Conservation (phyloP, 495 filamentous ascomycete species). For the Cryomyces antarcticus region DNA sequence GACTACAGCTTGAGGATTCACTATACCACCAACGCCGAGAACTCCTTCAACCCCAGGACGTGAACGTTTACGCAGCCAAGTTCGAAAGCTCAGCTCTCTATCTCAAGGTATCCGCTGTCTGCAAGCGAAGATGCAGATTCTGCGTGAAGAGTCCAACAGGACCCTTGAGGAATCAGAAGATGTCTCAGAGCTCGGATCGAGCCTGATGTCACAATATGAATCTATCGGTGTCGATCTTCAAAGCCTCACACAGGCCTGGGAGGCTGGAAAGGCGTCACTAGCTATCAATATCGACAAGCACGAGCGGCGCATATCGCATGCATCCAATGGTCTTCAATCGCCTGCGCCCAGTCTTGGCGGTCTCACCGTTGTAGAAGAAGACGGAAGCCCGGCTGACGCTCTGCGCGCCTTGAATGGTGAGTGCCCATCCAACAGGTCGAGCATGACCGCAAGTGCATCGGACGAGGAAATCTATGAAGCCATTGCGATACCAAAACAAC, state of each 20-base stretch:
- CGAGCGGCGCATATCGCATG: conserved; percentile 45
- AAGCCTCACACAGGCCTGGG: conserved; percentile 75
- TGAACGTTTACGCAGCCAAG: conserved; percentile 64
- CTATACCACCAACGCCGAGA: conserved; percentile 41
- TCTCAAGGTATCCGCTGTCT: conserved; percentile 80
- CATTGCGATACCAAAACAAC: conserved; percentile 46
- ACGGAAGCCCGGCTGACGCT: conserved; percentile 51
- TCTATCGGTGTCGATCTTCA: conserved; percentile 77
- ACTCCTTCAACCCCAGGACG: conserved; percentile 50
- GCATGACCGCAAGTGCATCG: conserved; percentile 18
- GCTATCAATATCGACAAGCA: conserved; percentile 52
- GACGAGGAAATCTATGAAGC: conserved; percentile 82
- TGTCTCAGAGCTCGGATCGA: conserved; percentile 47
- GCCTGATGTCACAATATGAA: conserved; percentile 76
- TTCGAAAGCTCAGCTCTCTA: conserved; percentile 66
- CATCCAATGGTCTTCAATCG: conserved; percentile 48
- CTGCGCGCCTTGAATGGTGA: conserved; percentile 58
- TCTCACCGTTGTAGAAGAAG: conserved; percentile 61
- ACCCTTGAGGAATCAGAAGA: conserved; percentile 55
- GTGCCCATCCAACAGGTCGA: conserved; percentile 19
- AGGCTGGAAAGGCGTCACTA: conserved; percentile 58
- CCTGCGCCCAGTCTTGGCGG: conserved; percentile 67
- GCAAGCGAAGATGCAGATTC: conserved; percentile 83
- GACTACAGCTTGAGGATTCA: conserved; percentile 9
- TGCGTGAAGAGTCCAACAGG: conserved; percentile 73